phyloP scores from a whole-genome alignment of 257 asterid species.

The Schizonepeta tenuifolia region DNA sequence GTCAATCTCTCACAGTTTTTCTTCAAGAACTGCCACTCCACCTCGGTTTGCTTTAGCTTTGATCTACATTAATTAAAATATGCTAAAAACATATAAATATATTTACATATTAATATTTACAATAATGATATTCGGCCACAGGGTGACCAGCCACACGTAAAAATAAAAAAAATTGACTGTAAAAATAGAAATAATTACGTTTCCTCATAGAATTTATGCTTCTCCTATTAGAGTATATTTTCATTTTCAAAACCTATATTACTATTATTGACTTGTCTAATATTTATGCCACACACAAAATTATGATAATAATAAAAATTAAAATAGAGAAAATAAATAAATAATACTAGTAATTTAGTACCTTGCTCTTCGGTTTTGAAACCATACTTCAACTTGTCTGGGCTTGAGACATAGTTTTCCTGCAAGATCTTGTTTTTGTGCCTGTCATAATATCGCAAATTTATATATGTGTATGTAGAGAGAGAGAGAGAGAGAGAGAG shows the following conservation, averaged over 20 bases:
- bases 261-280: too few relatives aligned
- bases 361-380: slow-evolving; percentile 74
- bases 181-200: too few relatives aligned
- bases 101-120: neutral
- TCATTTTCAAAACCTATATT: too few relatives aligned
- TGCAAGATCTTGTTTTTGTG: slow-evolving; percentile 55
- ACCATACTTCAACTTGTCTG: slow-evolving; percentile 75
- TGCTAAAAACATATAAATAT: neutral
- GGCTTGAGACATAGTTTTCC: slow-evolving; percentile 50
- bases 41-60: slow-evolving; percentile 71
- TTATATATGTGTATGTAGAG: slow-evolving; percentile 2
- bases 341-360: slow-evolving; percentile 4
- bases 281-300: too few relatives aligned
- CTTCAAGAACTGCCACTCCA: slow-evolving; percentile 56
- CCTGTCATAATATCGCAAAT: slow-evolving; percentile 29
- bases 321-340: too few relatives aligned
- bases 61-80: slow-evolving; percentile 42
- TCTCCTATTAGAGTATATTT: too few relatives aligned
- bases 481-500: too few relatives aligned
- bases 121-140: too few relatives aligned
- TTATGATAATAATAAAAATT: neutral
- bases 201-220: too few relatives aligned
- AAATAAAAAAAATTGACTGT: too few relatives aligned
- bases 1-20: slow-evolving; percentile 48
- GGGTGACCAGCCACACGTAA: too few relatives aligned